Percentiles rank a stretch among this genome's conserved stretches.
Evolutionary conservation across 805 yeast genomes (phyloP).

Genomic region (Nakazawaea wickerhamii): DNA sequence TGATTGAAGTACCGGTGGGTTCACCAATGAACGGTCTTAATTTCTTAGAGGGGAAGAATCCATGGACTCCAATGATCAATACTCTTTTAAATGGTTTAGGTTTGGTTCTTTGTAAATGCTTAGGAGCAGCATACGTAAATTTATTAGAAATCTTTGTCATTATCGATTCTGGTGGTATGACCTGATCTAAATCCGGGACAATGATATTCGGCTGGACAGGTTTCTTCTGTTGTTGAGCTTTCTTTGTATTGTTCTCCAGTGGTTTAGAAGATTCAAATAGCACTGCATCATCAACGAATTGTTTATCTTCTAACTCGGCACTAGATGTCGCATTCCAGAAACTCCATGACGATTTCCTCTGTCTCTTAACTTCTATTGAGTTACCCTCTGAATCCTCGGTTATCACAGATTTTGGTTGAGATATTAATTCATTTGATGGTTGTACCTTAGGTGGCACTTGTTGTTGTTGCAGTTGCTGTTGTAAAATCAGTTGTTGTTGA

Average conservation of each 20-base stretch:
- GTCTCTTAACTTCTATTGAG: conserved; percentile 3
- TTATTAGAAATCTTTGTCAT: not conserved
- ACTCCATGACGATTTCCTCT: conserved; percentile 12
- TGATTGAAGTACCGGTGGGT: conserved; percentile 92
- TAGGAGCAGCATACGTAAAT: conserved; percentile 6
- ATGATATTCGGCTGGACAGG: conserved; percentile 18
- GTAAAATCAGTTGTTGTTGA: not conserved
- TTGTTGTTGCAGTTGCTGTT: not conserved
- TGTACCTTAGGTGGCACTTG: not conserved
- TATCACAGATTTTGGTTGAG: conserved; percentile 9
- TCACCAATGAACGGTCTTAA: conserved; percentile 85
- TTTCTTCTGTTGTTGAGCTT: conserved; percentile 1
- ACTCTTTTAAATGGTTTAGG: conserved; percentile 43
- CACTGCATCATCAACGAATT: conserved; percentile 17
- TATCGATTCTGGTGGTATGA: conserved; percentile 21
- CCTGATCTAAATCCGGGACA: conserved; percentile 24
- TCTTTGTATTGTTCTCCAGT: conserved; percentile 13
- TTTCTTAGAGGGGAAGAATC: conserved; percentile 87
- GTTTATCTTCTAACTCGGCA: not conserved
- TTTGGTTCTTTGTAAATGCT: conserved; percentile 11
- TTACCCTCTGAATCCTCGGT: conserved; percentile 4
- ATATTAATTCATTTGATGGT: conserved; percentile 3
- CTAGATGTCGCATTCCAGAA: conserved; percentile 6
- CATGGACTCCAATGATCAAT: conserved; percentile 89
- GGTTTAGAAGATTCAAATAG: conserved; percentile 20